Evolutionary conservation across 768 basidiomycete genomes (phyloP).

Genomic region (Amanita molliuscula): DNA sequence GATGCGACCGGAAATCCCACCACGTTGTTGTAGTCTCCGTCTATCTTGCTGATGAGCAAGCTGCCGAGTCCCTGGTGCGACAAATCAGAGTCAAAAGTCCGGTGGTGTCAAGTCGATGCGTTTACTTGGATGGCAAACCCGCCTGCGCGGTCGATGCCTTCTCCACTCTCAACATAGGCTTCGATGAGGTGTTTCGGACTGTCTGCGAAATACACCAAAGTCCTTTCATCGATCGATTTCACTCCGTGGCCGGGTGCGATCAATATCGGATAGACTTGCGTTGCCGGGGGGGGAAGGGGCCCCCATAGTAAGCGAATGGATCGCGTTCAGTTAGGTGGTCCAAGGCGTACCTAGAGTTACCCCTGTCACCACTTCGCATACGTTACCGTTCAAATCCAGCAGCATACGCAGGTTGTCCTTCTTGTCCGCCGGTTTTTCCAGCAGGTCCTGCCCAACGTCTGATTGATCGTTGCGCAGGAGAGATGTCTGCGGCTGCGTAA

Average conservation of each 20-base stretch:
- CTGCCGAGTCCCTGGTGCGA: constrained; percentile 64
- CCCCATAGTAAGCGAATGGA: no score
- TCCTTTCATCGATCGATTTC: constrained; percentile 66
- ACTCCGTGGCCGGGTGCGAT: constrained; percentile 60
- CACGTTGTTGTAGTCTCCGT: constrained; percentile 85
- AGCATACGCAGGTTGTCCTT: constrained; percentile 84
- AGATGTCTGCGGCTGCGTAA: constrained; percentile 61
- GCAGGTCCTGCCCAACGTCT: constrained; percentile 51
- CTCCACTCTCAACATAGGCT: constrained; percentile 78
- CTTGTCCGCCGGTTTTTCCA: constrained; percentile 81
- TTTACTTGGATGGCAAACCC: constrained; percentile 94
- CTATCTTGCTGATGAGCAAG: constrained; percentile 71
- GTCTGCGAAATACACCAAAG: constrained; percentile 68
- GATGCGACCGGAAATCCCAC: constrained; percentile 89
- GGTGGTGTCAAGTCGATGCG: no score
- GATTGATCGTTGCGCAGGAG: constrained; percentile 47
- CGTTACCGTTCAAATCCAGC: constrained; percentile 72
- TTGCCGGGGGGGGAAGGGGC: no score
- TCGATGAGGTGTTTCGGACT: constrained; percentile 46
- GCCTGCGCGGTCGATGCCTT: constrained; percentile 83
- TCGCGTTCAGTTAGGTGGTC: no score
- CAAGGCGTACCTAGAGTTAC: constrained; percentile 58
- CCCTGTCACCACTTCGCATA: constrained; percentile 91
- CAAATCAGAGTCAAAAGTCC: not conserved
- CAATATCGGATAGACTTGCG: constrained; percentile 63